Evolutionary conservation across 345 rosid genomes (phyloP).

Genomic region (Toxicodendron radicans): DNA sequence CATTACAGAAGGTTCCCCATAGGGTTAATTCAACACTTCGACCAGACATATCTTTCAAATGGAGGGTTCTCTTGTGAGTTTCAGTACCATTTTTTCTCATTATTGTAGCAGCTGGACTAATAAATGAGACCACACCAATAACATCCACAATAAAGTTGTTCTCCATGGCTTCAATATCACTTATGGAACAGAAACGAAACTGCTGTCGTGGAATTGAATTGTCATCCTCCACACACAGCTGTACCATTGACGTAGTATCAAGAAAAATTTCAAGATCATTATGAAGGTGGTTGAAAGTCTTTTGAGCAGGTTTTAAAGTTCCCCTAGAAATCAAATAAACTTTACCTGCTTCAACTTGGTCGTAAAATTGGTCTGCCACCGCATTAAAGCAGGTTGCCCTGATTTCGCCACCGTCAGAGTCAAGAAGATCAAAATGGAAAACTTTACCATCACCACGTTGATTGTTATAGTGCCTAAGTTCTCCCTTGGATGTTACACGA

Average conservation of each 20-base stretch:
- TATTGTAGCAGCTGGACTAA: conserved; percentile 57
- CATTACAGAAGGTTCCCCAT: conserved; percentile 78
- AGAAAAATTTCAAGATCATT: conserved; percentile 74
- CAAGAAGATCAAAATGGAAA: conserved; percentile 88
- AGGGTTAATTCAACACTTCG: conserved; percentile 84
- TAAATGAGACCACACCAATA: conserved; percentile 66
- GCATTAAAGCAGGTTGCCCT: conserved; percentile 90
- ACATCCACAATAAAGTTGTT: conserved; percentile 59
- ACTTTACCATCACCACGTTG: conserved; percentile 87
- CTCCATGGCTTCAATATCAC: conserved; percentile 74
- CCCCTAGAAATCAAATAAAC: conserved; percentile 84
- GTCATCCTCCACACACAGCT: conserved; percentile 77
- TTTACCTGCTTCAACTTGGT: conserved; percentile 73
- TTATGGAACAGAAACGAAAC: conserved; percentile 67
- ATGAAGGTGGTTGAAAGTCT: conserved; percentile 78
- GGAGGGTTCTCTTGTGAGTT: conserved; percentile 76
- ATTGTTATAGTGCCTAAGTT: conserved; percentile 69
- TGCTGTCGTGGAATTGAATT: conserved; percentile 63
- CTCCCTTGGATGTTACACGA: conserved; percentile 79
- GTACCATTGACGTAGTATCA: conserved; percentile 59
- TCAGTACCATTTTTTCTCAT: conserved; percentile 78
- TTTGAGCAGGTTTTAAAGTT: conserved; percentile 75
- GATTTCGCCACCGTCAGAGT: conserved; percentile 89
- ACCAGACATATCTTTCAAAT: conserved; percentile 80
- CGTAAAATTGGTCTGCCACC: conserved; percentile 76